Evolutionary conservation across 2,329 filamentous ascomycete species (phyloP), one percentile per base, ranked within the genome.

Genomic region (Pseudocercospora fijiensis): DNA sequence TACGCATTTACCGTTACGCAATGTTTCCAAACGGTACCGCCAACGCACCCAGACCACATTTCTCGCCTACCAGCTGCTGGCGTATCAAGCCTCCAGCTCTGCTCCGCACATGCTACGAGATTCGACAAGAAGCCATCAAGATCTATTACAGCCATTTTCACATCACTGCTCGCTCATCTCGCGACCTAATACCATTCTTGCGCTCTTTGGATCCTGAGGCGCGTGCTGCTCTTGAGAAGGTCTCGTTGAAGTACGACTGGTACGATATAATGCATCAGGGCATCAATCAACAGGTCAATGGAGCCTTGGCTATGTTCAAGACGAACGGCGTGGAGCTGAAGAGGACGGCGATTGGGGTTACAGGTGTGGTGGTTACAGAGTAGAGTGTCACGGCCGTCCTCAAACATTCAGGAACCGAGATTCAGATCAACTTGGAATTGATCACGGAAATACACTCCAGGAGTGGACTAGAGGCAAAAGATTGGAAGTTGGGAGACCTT

Each of bases 81-180:
- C 30, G 33, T 18, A 57, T 57, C 24, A 30, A 55, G 27, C 41
- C 51, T 18, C 60, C 63, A 30, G 47, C 55, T 13, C 55, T 65
- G 3, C 56, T 65, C 5, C 30, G 52, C 3, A 65, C 63, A 7
- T 55, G 57, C 57, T 52, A 58, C 10, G 52, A 65, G 28, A 51
- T 62, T n/a, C 60, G 63, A 51, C n/a, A 26, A 49, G 63, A 65
- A 13, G 51, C 63, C 13, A 30, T 62, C 37, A 56, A 62, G 37
- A 56, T 60, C 18, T 65, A 59, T 18, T 57, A 62, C 18, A 20
- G 33, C 28, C 18, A 45, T n/a, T 45, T 45, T 22, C 20, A n/a
- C 53, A 24, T 56, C 52, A 56, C 27, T 24, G 18, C 52, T 13
- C 27, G 52, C 16, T 30, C 52, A 7, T 2, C 52, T 37, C 27